Percentiles rank a stretch among this genome's conserved stretches.
phyloP scores from a whole-genome alignment of 2,329 filamentous ascomycete species.

The Fusarium proliferatum region DNA sequence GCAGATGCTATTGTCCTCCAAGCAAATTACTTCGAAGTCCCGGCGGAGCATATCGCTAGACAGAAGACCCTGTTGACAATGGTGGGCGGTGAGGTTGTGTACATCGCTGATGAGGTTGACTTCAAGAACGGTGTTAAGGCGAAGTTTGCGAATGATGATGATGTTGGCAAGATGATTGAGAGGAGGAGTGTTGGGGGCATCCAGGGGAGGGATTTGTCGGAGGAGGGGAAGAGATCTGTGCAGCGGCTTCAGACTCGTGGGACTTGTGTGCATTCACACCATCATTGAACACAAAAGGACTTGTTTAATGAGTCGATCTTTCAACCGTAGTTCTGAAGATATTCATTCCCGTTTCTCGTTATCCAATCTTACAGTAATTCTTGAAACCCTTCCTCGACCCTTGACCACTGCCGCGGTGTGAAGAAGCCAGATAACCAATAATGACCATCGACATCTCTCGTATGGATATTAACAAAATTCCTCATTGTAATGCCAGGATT shows the following conservation, averaged over 20 bases:
- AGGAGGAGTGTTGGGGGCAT: neutral
- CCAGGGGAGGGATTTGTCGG: neutral
- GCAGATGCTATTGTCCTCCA: slow-evolving; percentile 35
- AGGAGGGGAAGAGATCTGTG: neutral
- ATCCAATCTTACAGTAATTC: neutral
- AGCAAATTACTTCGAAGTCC: slow-evolving; percentile 28
- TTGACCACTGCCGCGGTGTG: neutral
- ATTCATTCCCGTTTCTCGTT: too few species aligned
- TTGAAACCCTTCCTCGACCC: neutral
- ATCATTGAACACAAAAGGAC: too few species aligned
- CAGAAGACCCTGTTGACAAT: slow-evolving; percentile 37
- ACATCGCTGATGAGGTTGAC: slow-evolving; percentile 27
- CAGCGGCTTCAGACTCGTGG: neutral
- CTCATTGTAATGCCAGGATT: accelerated
- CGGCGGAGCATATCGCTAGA: slow-evolving; percentile 30
- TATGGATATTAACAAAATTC: neutral
- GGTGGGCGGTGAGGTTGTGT: slow-evolving; percentile 37
- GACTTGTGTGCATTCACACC: neutral
- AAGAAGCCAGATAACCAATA: neutral
- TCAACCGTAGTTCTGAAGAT: too few species aligned
- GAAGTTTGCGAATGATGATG: slow-evolving; percentile 24
- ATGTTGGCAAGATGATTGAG: neutral
- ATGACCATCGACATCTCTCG: accelerated
- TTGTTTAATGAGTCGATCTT: too few species aligned
- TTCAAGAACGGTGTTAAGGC: slow-evolving; percentile 16